Base-by-base conservation (phyloP, 2,329 filamentous ascomycete genomes). In the Pestalotiopsis sp. region DNA sequence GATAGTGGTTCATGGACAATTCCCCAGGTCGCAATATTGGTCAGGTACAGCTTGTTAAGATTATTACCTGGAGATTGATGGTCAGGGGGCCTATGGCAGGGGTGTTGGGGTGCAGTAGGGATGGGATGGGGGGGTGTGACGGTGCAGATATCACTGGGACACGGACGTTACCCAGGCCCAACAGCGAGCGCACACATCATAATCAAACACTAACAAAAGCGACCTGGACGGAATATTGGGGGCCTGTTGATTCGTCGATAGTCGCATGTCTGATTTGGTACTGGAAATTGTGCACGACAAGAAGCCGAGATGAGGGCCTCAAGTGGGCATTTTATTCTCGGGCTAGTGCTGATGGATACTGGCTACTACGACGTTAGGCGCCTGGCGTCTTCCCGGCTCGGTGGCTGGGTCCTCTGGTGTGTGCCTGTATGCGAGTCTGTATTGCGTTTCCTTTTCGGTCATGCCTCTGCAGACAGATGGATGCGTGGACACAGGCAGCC, bases 1-100 rank as follows among this genome's bases (percentile, higher is more conserved):
- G 38, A 17, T 23, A 27, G 20, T 45, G 20, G 38, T 20, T 20
- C 31, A 64, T 59, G 23, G 27, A 59, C 27, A 59, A 23, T 17
- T 36, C 57, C 23, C n/a, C 57, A 23, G 38, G n/a, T 45, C 20
- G 39, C 31, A 64, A 23, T 49, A 49, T 31, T 45, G 39, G 25
- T 52, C 36, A 64, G 39, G 61, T 64, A 64, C 41, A 49, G 61
- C 25, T 23, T 49, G 61, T 64, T 64, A 64, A 64, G 61, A 64
- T 64, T 64, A 52, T 64, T 52, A 49, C 39, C 36, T 62, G 59
- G 59, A 62, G 59, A 62, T 39, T 52, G 59, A 62, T 62, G 59
- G 59, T 38, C 59, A 62, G 59, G 59, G 59, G 59, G 57, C 13
- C 6, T 36, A n/a, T 38, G 9, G 59, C 59, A 62, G 59, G 59